Base-by-base conservation (phyloP, 1,284 basidiomycete genomes). In the Cryptococcus jaspeensis region DNA sequence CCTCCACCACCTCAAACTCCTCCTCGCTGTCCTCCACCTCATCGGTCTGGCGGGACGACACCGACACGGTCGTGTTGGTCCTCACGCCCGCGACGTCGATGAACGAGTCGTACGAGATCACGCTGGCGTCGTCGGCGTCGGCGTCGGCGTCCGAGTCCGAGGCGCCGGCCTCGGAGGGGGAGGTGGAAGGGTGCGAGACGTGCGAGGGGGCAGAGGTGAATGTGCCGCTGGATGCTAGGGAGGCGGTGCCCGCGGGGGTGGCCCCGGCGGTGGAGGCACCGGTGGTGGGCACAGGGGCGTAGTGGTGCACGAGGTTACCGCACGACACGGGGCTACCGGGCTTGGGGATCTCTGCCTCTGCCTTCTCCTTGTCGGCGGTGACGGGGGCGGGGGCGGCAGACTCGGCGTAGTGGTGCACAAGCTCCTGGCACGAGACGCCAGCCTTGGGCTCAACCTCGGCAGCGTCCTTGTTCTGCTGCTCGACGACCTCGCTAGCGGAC, bases 81-180 rank as follows among this genome's bases (percentile, higher is more conserved):
- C 40, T 28, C 11, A 51, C 53, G 8, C 52, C 56, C 16, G 52
- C 50, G n/a, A 58, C 49, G 32, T 60, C 59, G 32, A 60, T 45
- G 16, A 50, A 54, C 18, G 38, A 44, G 25, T 46, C 20, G 23
- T 58, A 48, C 18, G 56, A 58, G 15, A 61, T 32, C 6, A 57
- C 52, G 35, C 40, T 44, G 8, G 52, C 55, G 2, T 48, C 55
- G 35, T 56, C 53, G 23, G 40, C 36, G 18, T 60, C 59, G 11
- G 18, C 39, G 22, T 58, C 56, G 18, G 47, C 37, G 23, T 52
- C 51, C 37, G 37, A 42, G 18, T 49, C 38, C 15, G 55, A 41
- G 23, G 37, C 13, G 28, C 22, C 18, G 20, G 23, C 9, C 12
- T 36, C n/a, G 40, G 32, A 18, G 16, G 18, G 13, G n/a, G 50